Percentiles rank a stretch among this genome's conserved stretches.
Evolutionary conservation across 148 eudicot species (phyloP).

Genomic region (Spergularia bocconei): DNA sequence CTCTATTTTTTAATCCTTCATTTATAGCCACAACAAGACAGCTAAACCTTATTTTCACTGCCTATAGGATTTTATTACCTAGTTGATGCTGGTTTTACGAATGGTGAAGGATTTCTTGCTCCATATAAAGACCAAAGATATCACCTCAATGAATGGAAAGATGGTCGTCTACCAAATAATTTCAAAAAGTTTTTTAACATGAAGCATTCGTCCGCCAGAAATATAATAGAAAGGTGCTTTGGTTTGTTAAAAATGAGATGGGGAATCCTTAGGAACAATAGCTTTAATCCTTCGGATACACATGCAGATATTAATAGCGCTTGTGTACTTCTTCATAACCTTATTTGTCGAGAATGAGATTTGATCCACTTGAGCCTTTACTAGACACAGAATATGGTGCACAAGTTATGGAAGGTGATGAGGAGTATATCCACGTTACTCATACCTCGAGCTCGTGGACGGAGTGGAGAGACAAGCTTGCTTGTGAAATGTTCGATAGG

Average conservation of each 20-base stretch:
- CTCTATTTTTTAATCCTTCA: background rate
- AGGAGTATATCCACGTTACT: background rate
- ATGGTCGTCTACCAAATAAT: constrained; percentile 11
- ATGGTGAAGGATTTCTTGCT: constrained; percentile 18
- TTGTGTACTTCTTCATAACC: constrained; percentile 14
- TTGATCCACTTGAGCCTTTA: constrained; percentile 11
- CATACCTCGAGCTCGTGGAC: constrained; percentile 15
- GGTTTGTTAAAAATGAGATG: constrained; percentile 16
- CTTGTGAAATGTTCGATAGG: constrained; percentile 14
- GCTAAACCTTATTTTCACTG: background rate
- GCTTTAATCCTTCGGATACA: background rate
- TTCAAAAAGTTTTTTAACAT: constrained; percentile 7
- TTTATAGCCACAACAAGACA: too few relatives aligned
- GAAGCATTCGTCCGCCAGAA: constrained; percentile 10
- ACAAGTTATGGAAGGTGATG: constrained; percentile 5
- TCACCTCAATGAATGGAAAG: constrained; percentile 21
- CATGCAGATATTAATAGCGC: constrained; percentile 15
- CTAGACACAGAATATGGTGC: constrained; percentile 2
- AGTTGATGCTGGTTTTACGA: constrained; percentile 20
- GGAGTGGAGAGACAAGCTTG: constrained; percentile 9
- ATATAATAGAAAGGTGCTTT: constrained; percentile 19
- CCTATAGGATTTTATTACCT: constrained; percentile 9
- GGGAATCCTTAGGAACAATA: constrained; percentile 17
- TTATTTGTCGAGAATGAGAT: constrained; percentile 17
- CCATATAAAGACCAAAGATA: constrained; percentile 16